Percentiles rank a stretch among this genome's conserved stretches.
These are phyloP conservation scores for Chalaropsis thielavioides DNA, from an alignment of 2,329 filamentous ascomycete genomes.

Conservation along the genomic window DNA sequence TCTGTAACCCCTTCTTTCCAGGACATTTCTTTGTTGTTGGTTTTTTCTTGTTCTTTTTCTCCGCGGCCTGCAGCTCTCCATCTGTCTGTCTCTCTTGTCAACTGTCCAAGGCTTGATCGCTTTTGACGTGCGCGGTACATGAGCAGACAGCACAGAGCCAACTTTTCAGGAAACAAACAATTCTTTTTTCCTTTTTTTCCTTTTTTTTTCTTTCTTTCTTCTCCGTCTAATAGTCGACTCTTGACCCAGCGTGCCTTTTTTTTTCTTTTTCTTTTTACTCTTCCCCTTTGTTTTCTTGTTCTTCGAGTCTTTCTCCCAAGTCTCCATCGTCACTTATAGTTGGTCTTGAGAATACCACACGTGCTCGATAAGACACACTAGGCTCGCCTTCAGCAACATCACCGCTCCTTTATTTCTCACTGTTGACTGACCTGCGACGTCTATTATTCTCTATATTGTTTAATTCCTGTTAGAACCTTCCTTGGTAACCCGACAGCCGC, in stretches of 20 bases:
- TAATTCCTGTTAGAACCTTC: neutral
- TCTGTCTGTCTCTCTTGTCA: neutral
- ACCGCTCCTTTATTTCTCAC: conserved; percentile 15
- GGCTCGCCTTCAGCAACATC: conserved; percentile 13
- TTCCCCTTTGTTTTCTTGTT: neutral
- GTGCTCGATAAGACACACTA: neutral
- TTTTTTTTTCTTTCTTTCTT: neutral
- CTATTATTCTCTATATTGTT: neutral
- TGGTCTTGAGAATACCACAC: neutral
- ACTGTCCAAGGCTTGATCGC: neutral
- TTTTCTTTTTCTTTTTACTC: neutral
- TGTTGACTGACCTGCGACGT: conserved; percentile 12
- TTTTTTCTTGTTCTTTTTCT: neutral
- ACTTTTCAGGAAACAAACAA: neutral
- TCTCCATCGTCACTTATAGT: neutral
- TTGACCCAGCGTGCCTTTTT: neutral
- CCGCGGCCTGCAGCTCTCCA: neutral
- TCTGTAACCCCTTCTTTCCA: conserved; percentile 7
- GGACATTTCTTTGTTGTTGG: neutral
- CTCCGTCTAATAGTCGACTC: neutral
- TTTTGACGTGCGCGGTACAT: neutral
- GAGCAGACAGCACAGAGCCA: neutral
- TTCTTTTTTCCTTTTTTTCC: neutral
- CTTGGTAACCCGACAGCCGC: neutral
- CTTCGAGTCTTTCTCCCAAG: neutral